Evolutionary conservation across 73 alveolate species (phyloP).

Genomic region (Tetrahymena thermophila): DNA sequence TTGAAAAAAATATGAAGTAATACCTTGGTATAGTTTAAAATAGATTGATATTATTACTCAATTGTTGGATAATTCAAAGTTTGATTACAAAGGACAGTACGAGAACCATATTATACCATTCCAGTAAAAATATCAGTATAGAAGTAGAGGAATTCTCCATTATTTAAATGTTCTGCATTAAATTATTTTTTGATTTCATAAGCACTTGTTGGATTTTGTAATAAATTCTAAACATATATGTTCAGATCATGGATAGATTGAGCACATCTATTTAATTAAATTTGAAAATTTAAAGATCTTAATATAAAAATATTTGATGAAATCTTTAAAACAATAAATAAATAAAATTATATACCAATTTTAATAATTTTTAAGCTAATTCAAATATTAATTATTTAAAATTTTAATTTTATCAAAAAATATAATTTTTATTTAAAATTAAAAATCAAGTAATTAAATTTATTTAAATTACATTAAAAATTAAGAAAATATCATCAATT

Average conservation of each 20-base stretch:
- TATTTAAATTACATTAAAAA: too few species aligned
- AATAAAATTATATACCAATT: too few species aligned
- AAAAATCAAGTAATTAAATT: too few species aligned
- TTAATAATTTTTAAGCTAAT: too few species aligned
- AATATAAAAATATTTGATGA: too few species aligned
- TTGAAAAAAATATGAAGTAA: neutral
- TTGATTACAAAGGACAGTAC: conserved; percentile 45
- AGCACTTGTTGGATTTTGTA: neutral
- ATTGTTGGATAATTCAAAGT: neutral
- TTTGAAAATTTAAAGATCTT: neutral
- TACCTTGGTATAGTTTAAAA: conserved; percentile 16
- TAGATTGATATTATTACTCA: neutral
- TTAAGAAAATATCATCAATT: neutral
- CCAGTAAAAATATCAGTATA: conserved; percentile 51
- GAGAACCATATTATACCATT: conserved; percentile 50
- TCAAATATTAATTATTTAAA: too few species aligned
- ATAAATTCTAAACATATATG: neutral
- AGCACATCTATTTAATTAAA: conserved; percentile 24
- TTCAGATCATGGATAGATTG: neutral
- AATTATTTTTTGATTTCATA: neutral
- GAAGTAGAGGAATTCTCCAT: conserved; percentile 51
- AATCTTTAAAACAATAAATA: too few species aligned
- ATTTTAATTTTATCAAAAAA: too few species aligned
- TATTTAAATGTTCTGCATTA: neutral
- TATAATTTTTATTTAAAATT: too few species aligned